Percentiles rank a stretch among this genome's conserved stretches.
These are phyloP conservation scores for Quercus phellos DNA, from an alignment of 331 rosid genomes.

Conservation along the genomic window DNA sequence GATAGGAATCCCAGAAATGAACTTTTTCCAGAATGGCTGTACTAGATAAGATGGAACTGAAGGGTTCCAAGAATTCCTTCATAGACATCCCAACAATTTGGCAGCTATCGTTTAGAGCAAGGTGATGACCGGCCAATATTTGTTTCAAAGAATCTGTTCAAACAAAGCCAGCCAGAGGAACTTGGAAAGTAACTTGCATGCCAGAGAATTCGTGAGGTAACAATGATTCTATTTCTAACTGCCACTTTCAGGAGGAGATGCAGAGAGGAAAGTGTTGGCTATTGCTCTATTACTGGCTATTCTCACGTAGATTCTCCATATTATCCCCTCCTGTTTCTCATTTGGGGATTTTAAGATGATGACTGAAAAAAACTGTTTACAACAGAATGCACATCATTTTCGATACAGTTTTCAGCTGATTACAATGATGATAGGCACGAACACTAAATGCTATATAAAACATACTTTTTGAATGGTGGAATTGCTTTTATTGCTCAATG, in stretches of 20 bases:
- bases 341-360: background rate
- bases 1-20: background rate
- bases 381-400: background rate
- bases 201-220: background rate
- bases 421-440: background rate
- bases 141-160: background rate
- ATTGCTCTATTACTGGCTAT: background rate
- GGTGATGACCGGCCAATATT: background rate
- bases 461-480: background rate
- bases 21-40: background rate
- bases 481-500: background rate
- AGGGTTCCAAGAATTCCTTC: background rate
- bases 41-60: background rate
- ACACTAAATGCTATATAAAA: background rate
- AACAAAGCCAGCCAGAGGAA: background rate
- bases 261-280: background rate
- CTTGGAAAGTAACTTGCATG: background rate
- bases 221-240: background rate
- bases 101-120: background rate
- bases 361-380: background rate
- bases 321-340: too few relatives aligned
- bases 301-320: background rate
- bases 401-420: background rate
- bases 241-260: background rate
- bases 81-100: background rate